phyloP scores from a whole-genome alignment of 805 yeast genomes.

The Candida jianshihensis region DNA sequence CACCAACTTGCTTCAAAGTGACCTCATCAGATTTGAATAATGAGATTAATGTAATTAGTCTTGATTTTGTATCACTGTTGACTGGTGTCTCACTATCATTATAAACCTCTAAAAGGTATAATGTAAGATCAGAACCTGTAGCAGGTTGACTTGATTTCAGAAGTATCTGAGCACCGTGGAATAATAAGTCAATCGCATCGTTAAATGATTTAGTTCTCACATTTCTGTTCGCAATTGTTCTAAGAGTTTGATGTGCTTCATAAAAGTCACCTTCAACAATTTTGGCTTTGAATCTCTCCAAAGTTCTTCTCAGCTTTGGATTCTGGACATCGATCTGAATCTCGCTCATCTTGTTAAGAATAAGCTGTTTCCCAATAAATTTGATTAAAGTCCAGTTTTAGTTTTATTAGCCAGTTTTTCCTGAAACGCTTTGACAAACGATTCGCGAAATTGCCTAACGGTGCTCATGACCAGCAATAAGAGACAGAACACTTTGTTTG shows the following conservation, averaged over 20 bases:
- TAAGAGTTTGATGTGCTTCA: slow-evolving; percentile 92
- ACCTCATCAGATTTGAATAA: slow-evolving; percentile 44
- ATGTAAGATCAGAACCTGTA: slow-evolving; percentile 70
- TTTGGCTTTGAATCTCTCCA: slow-evolving; percentile 59
- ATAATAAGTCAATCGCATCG: slow-evolving; percentile 69
- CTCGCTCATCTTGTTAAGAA: neutral
- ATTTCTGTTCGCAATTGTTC: slow-evolving; percentile 84
- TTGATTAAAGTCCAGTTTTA: no score
- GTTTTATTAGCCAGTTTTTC: no score
- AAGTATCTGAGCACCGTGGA: slow-evolving; percentile 63
- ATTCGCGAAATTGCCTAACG: no score
- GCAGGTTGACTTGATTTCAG: slow-evolving; percentile 68
- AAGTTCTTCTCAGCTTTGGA: slow-evolving; percentile 47
- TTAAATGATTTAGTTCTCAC: slow-evolving; percentile 58
- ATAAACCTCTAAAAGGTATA: slow-evolving; percentile 67
- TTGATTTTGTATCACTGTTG: slow-evolving; percentile 37
- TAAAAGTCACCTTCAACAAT: slow-evolving; percentile 73
- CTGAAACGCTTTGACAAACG: no score
- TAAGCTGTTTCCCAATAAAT: neutral
- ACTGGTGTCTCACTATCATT: slow-evolving; percentile 39
- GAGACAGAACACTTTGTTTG: no score
- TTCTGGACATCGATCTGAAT: slow-evolving; percentile 11
- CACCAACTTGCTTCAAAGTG: slow-evolving; percentile 58
- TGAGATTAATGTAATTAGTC: slow-evolving; percentile 40
- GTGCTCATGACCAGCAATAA: no score